Base-by-base conservation (phyloP, 2,329 filamentous ascomycete species). In the Talaromyces sp. region DNA sequence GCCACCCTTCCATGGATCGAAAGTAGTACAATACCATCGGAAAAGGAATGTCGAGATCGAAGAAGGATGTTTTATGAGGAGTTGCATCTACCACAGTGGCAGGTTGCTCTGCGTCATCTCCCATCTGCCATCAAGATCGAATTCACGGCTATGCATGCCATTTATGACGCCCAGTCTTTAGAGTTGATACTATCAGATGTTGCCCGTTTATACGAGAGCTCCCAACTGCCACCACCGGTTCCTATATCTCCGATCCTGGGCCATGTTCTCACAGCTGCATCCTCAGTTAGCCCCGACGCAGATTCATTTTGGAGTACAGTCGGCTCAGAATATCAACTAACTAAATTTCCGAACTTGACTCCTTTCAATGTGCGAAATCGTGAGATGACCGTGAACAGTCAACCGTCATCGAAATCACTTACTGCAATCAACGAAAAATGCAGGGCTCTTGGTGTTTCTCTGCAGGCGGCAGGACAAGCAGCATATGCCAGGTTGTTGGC, bases 91-190 rank as follows among this genome's bases (percentile, higher is more conserved):
- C 84, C 85, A 0, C 82, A 84, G 0, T 95, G 90, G 90, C 75
- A 75, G 11, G 70, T 89, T 19, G 73, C 75, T 0, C 50, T 91
- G 1, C 67, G 80, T 0, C 63, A 76, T 2, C 45, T 59, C 2
- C 59, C 64, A 10, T 59, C 57, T 2, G 59, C 56, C 5, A 67
- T 61, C 3, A 59, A 67, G 5, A 68, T 84, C 40, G 73, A 80
- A 45, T 66, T 86, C 19, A 82, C 78, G 9, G 78, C 91, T 2
- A 88, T 95, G 62, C 92, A 97, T 73, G 89, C 89, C 0, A 76
- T 97, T 0, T 97, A 95, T 63, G 92, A 97, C 74, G 92, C 91
- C 0, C 80, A 84, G 40, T 91, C 90, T 8, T 75, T 97, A 10
- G 77, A 82, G 3, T 67, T 78, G 0, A 79, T 97, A 1, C 72